Evolutionary conservation across 805 yeast genomes (phyloP).

Genomic region (Metschnikowia proteae): DNA sequence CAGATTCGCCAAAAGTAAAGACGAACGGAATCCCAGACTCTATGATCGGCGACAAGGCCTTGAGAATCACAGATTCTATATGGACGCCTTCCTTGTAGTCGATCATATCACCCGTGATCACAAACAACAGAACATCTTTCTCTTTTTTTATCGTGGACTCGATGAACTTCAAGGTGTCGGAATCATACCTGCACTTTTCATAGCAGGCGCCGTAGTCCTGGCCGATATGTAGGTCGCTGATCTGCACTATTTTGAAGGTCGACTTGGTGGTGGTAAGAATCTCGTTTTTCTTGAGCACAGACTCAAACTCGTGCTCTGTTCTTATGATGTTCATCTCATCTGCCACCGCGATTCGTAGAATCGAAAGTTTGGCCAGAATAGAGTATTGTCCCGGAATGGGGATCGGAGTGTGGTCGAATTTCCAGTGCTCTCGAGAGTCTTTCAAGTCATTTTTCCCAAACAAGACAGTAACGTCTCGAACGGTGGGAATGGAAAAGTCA

Average conservation of each 20-base stretch:
- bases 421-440: conserved; percentile 27
- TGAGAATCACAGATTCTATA: conserved; percentile 28
- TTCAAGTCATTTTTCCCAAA: conserved; percentile 29
- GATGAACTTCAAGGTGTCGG: conserved; percentile 30
- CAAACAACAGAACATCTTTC: conserved; percentile 29
- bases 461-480: conserved; percentile 28
- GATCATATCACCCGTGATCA: conserved; percentile 41
- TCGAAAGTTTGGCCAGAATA: conserved; percentile 20
- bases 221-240: conserved; percentile 40
- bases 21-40: conserved; percentile 29
- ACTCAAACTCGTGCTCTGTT: conserved; percentile 14
- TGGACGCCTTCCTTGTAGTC: conserved; percentile 26
- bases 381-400: conserved; percentile 15
- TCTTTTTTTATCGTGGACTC: conserved; percentile 25
- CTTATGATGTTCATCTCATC: conserved; percentile 14
- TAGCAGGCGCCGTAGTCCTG: conserved; percentile 24
- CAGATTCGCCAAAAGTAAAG: conserved; percentile 40
- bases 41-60: conserved; percentile 33
- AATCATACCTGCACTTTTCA: conserved; percentile 26
- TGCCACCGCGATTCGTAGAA: conserved; percentile 18
- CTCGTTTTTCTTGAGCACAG: conserved; percentile 15
- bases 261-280: conserved; percentile 15
- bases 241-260: conserved; percentile 33
- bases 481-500: conserved; percentile 14
- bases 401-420: conserved; percentile 17